phyloP scores from a whole-genome alignment of 208 protist genomes.

The Leishmania turanica region DNA sequence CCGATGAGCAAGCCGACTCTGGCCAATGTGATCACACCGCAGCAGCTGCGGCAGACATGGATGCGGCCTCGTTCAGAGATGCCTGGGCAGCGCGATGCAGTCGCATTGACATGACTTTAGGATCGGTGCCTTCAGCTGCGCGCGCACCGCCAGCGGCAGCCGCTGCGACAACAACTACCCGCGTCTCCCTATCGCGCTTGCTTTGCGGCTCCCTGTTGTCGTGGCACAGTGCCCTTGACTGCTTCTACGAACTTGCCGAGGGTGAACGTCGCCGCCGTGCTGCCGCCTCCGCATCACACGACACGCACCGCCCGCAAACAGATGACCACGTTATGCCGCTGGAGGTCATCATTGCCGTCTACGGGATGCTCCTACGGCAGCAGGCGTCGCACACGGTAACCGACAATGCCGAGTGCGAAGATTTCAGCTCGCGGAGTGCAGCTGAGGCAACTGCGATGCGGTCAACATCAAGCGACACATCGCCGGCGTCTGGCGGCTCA shows the following conservation, averaged over 20 bases:
- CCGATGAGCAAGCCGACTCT: not conserved
- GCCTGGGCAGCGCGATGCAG: not conserved
- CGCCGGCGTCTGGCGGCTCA: not conserved
- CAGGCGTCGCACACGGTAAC: not conserved
- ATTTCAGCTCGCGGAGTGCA: not conserved
- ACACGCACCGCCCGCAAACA: not conserved
- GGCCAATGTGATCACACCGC: not conserved
- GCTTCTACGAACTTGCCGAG: constrained; percentile 10
- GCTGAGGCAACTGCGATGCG: not conserved
- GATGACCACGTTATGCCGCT: not conserved
- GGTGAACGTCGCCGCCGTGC: not conserved
- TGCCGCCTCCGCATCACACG: not conserved
- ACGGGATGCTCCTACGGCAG: constrained; percentile 8
- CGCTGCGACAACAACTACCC: not conserved
- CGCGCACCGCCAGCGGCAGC: not conserved
- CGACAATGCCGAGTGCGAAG: not conserved
- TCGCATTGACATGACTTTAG: not conserved
- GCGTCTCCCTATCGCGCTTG: constrained; percentile 29
- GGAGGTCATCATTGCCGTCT: constrained; percentile 22
- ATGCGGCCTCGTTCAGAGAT: not conserved
- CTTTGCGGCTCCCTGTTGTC: constrained; percentile 18
- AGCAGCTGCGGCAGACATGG: not conserved
- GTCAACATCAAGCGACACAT: not conserved
- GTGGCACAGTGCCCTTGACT: constrained; percentile 22
- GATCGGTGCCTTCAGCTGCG: not conserved